Base-by-base conservation (phyloP, 2,329 filamentous ascomycete species). In the Curvularia spicifera region DNA sequence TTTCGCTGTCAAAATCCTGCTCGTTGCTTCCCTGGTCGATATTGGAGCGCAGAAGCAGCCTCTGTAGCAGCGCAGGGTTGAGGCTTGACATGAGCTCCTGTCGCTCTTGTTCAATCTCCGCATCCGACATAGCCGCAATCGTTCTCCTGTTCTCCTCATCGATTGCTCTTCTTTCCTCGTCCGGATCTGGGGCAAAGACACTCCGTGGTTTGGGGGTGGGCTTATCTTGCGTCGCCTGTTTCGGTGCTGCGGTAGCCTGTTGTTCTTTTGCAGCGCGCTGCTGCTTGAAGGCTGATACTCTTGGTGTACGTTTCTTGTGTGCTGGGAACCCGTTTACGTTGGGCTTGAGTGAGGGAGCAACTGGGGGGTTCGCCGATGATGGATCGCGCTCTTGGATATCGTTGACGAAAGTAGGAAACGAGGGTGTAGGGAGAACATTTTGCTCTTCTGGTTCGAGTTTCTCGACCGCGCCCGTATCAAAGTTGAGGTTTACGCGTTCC, bases 341-440 rank as follows among this genome's bases (percentile, higher is more conserved):
- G 20, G 82, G 79, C 51, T 85, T 85, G 40, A 85, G 79, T 46
- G 83, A 83, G 13, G 89, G 88, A 9, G 87, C 85, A 39, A 82
- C 82, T 8, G 89, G 88, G 4, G 90, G 83, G 62, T 86, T 88
- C 22, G 86, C 82, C 39, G 84, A 77, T 35, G 81, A 77, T 26
- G 85, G 78, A 44, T 87, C 84, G 61, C 91, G 89, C 79, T 98
- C 94, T 69, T 90, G 84, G 62, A 98, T 87, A 66, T 97, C 93
- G 54, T 85, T 85, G 43, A 96, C 81, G 42, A 90, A 84, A 7
- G 60, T 67, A 47, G 61, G 60, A 46, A 63, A 69, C 33, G 56
- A 54, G 42, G 56, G 66, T 53, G 47, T 48, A 51, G 58, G 61
- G 63, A 55, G 26, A 28, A 67, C 59, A 49, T 65, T 45, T 12